These are phyloP conservation scores for Leccinellum albellum DNA, from an alignment of 768 basidiomycete species.

Conservation along the genomic window DNA sequence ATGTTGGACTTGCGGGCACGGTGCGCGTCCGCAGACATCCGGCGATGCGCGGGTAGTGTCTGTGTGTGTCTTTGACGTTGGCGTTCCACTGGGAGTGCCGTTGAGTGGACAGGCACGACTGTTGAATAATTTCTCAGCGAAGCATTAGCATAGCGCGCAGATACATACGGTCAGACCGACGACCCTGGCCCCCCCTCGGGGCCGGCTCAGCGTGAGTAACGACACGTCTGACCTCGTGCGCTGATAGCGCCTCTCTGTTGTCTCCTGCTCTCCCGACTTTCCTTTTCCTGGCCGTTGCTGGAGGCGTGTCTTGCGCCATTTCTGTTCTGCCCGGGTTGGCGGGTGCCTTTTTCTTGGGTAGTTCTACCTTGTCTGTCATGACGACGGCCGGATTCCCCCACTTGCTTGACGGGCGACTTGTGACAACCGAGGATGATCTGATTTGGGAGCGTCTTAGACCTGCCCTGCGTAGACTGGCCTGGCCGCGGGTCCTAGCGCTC, in stretches of 20 bases:
- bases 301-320: constrained; percentile 10
- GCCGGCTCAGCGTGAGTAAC: constrained; percentile 12
- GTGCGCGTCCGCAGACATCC: constrained; percentile 24
- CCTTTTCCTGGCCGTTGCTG: constrained; percentile 25
- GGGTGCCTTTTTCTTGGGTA: constrained; percentile 22
- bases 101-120: constrained; percentile 22
- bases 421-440: constrained; percentile 18
- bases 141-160: not conserved
- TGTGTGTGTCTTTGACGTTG: constrained; percentile 25
- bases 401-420: constrained; percentile 15
- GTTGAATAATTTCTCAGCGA: constrained; percentile 9
- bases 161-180: constrained; percentile 28
- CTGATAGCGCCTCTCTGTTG: constrained; percentile 9
- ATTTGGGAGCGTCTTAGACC: constrained; percentile 24
- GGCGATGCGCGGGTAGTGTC: constrained; percentile 21
- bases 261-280: constrained; percentile 18
- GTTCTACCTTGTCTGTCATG: constrained; percentile 28
- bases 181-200: constrained; percentile 21
- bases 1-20: constrained; percentile 22
- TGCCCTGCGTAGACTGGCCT: constrained; percentile 11
- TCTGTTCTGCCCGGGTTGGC: constrained; percentile 13
- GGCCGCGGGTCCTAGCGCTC: constrained; percentile 2
- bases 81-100: constrained; percentile 16
- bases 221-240: constrained; percentile 12
- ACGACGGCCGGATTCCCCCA: not conserved